Percentiles rank a stretch among this genome's conserved stretches.
These are phyloP conservation scores for Cladosporium halotolerans DNA, from an alignment of 2,329 filamentous ascomycete species.

Conservation along the genomic window DNA sequence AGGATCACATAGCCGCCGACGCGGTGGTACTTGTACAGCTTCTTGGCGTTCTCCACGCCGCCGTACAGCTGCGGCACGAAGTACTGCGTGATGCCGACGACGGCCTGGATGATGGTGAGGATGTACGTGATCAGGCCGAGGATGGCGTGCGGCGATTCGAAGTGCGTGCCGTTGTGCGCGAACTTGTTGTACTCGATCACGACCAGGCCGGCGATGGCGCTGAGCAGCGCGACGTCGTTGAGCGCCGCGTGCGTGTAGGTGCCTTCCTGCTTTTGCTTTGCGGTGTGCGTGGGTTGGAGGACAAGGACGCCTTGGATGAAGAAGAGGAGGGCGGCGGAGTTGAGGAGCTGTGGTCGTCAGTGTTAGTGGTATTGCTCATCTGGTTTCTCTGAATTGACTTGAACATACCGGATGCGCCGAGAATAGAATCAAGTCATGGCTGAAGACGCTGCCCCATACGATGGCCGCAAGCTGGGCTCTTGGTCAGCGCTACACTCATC, in stretches of 20 bases:
- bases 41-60: slow-evolving; percentile 70
- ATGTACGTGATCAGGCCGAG: slow-evolving; percentile 73
- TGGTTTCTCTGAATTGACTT: background rate
- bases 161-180: slow-evolving; percentile 59
- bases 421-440: slow-evolving; percentile 66
- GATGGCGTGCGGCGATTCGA: slow-evolving; percentile 74
- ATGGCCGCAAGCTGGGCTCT: slow-evolving; percentile 57
- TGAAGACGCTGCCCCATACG: slow-evolving; percentile 72
- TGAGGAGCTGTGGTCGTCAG: slow-evolving; percentile 27
- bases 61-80: slow-evolving; percentile 69
- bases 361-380: background rate
- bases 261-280: slow-evolving; percentile 62
- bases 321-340: slow-evolving; percentile 60
- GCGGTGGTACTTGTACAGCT: slow-evolving; percentile 85
- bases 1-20: slow-evolving; percentile 68
- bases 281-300: slow-evolving; percentile 78
- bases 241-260: slow-evolving; percentile 62
- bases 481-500: background rate
- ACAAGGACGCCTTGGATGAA: slow-evolving; percentile 75
- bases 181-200: slow-evolving; percentile 83
- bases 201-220: slow-evolving; percentile 58
- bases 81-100: slow-evolving; percentile 79
- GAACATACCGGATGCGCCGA: slow-evolving; percentile 73
- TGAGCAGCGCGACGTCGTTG: slow-evolving; percentile 58
- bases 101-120: slow-evolving; percentile 63